phyloP scores from a whole-genome alignment of 345 rosid species.

The Eucalyptus pumila region DNA sequence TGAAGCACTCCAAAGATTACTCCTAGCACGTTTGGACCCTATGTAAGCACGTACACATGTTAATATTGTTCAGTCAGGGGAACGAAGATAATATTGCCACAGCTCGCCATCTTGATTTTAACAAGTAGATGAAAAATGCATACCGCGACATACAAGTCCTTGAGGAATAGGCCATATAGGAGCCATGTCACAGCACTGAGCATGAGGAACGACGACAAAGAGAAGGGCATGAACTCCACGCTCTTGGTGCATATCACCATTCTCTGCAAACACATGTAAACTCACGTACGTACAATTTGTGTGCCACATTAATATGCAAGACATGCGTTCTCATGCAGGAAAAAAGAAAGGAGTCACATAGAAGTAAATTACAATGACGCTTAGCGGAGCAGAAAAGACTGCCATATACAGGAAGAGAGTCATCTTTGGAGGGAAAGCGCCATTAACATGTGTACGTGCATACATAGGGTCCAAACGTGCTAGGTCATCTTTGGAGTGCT shows the following conservation, averaged over 20 bases:
- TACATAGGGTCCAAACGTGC: no score
- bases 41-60: not conserved
- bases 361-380: constrained; percentile 29
- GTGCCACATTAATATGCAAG: not conserved
- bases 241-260: constrained; percentile 9
- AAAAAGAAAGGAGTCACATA: not conserved
- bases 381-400: constrained; percentile 83
- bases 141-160: constrained; percentile 20
- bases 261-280: not conserved
- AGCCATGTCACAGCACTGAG: constrained; percentile 23
- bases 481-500: no score
- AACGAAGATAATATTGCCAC: not conserved
- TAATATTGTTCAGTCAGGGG: not conserved
- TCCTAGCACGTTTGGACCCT: constrained; percentile 27
- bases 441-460: no score
- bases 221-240: constrained; percentile 35
- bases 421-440: no score
- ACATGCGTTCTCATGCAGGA: not conserved
- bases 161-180: constrained; percentile 7
- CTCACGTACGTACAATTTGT: not conserved
- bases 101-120: not conserved
- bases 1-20: constrained; percentile 18
- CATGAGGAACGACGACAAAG: constrained; percentile 14
- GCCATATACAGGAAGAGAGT: not conserved
- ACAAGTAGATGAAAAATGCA: not conserved